Conservation (phyloP, 2,329 filamentous ascomycete genomes). For the Fusarium buxicola region DNA sequence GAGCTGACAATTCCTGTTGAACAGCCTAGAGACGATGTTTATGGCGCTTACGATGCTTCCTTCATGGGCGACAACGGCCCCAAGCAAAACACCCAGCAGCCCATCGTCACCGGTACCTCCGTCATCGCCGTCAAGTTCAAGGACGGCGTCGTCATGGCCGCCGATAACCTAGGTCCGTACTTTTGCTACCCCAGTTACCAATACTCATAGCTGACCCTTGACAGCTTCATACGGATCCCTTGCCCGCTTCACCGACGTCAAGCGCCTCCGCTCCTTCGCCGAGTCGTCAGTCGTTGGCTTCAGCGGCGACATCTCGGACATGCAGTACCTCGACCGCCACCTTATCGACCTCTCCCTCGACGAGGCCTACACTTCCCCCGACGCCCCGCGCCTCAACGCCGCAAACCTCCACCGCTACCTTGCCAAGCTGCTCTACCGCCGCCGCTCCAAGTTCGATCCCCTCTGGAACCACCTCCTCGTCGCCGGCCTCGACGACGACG, state of each 20-base stretch:
- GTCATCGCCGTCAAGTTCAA: constrained; percentile 96
- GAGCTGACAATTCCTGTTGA: constrained; percentile 12
- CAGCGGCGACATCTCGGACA: constrained; percentile 97
- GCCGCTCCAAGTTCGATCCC: constrained; percentile 94
- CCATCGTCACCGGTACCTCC: constrained; percentile 95
- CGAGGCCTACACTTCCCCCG: constrained; percentile 78
- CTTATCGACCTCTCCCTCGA: constrained; percentile 87
- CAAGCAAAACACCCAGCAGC: constrained; percentile 88
- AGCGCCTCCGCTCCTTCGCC: constrained; percentile 92
- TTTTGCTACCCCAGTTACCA: constrained; percentile 1
- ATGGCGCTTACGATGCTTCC: constrained; percentile 90
- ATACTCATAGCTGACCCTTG: constrained; percentile 13
- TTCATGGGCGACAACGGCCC: constrained; percentile 80
- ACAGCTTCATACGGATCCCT: constrained; percentile 96
- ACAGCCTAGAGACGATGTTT: constrained; percentile 96
- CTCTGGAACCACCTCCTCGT: constrained; percentile 97
- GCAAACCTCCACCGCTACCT: constrained; percentile 98
- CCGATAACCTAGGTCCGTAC: constrained; percentile 88
- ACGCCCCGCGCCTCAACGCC: constrained; percentile 74
- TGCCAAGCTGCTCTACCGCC: constrained; percentile 94
- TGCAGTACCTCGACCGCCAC: constrained; percentile 97
- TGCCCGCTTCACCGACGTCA: constrained; percentile 95
- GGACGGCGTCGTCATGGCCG: constrained; percentile 94
- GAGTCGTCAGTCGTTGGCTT: constrained; percentile 88
- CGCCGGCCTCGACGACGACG: constrained; percentile 83